These are phyloP conservation scores for Malus hybrid DNA, from an alignment of 331 rosid genomes.

Conservation along the genomic window DNA sequence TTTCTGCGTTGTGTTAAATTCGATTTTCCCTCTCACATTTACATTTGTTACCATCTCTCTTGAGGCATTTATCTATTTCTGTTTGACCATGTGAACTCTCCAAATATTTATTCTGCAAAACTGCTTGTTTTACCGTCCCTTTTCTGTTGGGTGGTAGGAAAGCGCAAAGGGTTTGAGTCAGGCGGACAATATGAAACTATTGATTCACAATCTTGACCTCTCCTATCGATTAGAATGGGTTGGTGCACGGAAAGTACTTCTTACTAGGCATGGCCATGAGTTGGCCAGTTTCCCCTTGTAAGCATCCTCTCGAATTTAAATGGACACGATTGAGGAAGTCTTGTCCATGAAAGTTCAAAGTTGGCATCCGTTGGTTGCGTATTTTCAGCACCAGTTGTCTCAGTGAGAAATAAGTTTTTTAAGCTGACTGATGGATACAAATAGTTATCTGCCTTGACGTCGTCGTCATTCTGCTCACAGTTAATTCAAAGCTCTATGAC, in stretches of 20 bases:
- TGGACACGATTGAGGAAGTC: not conserved
- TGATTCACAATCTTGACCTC: conserved; percentile 85
- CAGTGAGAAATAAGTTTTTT: not conserved
- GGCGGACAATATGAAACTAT: conserved; percentile 55
- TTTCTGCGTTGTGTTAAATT: not conserved
- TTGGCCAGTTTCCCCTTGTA: conserved; percentile 50
- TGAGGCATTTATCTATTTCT: not conserved
- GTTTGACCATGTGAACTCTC: not conserved
- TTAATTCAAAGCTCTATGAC: not conserved
- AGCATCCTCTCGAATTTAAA: not conserved
- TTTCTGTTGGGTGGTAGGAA: conserved; percentile 34
- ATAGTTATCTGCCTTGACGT: not conserved
- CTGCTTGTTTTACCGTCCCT: conserved; percentile 9
- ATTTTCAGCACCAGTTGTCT: not conserved
- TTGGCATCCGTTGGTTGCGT: not conserved
- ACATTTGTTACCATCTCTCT: not conserved
- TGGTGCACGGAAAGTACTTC: conserved; percentile 58
- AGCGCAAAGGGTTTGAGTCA: conserved; percentile 46
- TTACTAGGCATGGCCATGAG: conserved; percentile 64
- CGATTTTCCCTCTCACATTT: not conserved
- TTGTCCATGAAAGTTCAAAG: not conserved
- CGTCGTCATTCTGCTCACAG: not conserved
- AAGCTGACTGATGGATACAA: not conserved
- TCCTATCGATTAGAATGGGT: conserved; percentile 76
- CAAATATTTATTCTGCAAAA: not conserved